phyloP scores from a whole-genome alignment of 208 protist genomes.

The Acanthamoeba triangularis region DNA sequence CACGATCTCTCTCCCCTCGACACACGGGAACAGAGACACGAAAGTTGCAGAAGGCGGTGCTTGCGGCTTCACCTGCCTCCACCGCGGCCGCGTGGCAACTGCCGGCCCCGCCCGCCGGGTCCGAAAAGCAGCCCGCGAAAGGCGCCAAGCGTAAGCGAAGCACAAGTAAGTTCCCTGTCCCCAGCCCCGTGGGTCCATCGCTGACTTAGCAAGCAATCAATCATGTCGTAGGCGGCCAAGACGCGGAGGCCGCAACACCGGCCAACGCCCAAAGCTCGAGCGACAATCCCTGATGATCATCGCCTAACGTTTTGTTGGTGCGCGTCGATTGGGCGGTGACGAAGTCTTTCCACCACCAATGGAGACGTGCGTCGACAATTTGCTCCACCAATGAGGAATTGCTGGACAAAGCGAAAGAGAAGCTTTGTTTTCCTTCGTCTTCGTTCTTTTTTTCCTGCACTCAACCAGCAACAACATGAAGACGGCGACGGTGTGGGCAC shows the following conservation, averaged over 20 bases:
- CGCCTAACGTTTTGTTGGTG: too few species aligned
- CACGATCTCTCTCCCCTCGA: background rate
- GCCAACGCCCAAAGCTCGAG: too few species aligned
- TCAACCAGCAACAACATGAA: conserved; percentile 13
- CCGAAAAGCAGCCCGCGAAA: background rate
- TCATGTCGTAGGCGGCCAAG: too few species aligned
- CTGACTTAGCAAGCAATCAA: too few species aligned
- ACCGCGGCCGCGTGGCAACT: background rate
- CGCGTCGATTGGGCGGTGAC: too few species aligned
- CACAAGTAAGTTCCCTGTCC: background rate
- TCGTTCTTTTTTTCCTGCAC: background rate
- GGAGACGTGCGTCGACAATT: background rate
- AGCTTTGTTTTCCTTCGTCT: background rate
- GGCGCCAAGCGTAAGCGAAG: background rate
- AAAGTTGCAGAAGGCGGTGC: background rate
- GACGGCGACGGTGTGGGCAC: background rate
- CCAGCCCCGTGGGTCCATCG: too few species aligned
- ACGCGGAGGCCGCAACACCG: too few species aligned
- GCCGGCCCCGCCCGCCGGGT: background rate
- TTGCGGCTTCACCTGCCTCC: background rate
- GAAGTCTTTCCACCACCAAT: too few species aligned
- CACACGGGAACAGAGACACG: background rate
- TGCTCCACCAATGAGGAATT: too few species aligned
- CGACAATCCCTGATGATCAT: too few species aligned
- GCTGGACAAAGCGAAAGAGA: background rate